These are phyloP conservation scores for Kluyveromyces sp. DNA, from an alignment of 1,139 yeast genomes.

Conservation along the genomic window DNA sequence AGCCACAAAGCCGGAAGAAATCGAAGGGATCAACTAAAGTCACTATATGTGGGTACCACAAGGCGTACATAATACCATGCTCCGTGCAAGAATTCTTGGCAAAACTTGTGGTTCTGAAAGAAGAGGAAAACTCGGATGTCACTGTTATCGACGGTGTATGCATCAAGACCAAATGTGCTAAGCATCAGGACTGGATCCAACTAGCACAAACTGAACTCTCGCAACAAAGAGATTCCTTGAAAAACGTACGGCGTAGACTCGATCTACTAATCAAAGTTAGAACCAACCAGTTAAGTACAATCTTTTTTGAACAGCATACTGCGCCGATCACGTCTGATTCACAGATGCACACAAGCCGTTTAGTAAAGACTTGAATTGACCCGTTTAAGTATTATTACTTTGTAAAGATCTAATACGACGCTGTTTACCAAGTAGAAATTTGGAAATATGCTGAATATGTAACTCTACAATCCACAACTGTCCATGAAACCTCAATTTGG, in stretches of 20 bases:
- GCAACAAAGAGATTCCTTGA: slow-evolving; percentile 21
- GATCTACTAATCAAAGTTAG: slow-evolving; percentile 23
- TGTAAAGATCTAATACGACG: no score
- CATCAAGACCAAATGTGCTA: slow-evolving; percentile 22
- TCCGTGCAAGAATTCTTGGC: slow-evolving; percentile 17
- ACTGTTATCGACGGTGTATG: slow-evolving; percentile 20
- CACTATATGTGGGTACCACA: slow-evolving; percentile 26
- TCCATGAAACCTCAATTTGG: no score
- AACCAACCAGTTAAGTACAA: slow-evolving; percentile 25
- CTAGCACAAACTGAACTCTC: slow-evolving; percentile 15
- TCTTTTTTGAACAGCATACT: slow-evolving; percentile 20
- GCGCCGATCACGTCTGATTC: neutral
- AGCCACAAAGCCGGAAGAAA: slow-evolving; percentile 10
- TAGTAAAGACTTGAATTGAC: neutral
- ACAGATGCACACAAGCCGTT: neutral
- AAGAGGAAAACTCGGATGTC: slow-evolving; percentile 10
- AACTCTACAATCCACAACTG: no score
- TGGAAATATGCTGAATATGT: neutral
- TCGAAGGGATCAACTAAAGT: slow-evolving; percentile 14
- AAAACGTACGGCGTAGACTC: slow-evolving; percentile 23
- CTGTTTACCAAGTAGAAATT: neutral
- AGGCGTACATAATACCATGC: slow-evolving; percentile 14
- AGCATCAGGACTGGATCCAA: slow-evolving; percentile 29
- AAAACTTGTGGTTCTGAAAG: slow-evolving; percentile 10
- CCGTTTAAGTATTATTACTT: neutral